These are phyloP conservation scores for Termitomyces sp. DNA, from an alignment of 1,284 basidiomycete genomes.

Conservation along the genomic window DNA sequence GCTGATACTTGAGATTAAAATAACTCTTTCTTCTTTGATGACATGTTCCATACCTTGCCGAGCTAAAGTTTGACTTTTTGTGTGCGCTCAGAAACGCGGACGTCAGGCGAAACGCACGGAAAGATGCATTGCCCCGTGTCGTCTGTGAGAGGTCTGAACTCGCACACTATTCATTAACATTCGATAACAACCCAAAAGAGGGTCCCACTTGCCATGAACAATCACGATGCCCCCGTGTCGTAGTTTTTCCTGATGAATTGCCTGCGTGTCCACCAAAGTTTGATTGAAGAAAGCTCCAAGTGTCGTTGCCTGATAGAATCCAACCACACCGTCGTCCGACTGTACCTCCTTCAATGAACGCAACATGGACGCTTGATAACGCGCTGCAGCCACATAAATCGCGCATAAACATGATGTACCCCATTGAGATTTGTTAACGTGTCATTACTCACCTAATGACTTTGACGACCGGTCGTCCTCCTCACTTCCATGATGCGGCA, in stretches of 20 bases:
- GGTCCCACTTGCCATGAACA: conserved; percentile 68
- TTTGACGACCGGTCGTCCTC: conserved; percentile 78
- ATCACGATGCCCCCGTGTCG: conserved; percentile 86
- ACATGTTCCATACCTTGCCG: conserved; percentile 55
- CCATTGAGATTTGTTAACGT: conserved; percentile 5
- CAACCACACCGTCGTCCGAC: conserved; percentile 91
- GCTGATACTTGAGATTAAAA: conserved; percentile 35
- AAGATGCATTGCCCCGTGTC: conserved; percentile 80
- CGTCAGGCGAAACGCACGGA: conserved; percentile 90
- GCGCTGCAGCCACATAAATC: conserved; percentile 37
- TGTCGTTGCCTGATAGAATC: conserved; percentile 91
- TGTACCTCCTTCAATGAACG: conserved; percentile 88
- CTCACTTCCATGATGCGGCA: conserved; percentile 67
- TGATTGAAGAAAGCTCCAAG: conserved; percentile 92
- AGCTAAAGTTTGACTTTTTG: conserved; percentile 85
- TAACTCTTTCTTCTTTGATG: conserved; percentile 12
- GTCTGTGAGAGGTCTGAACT: conserved; percentile 66
- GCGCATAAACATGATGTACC: conserved; percentile 4
- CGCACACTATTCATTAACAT: background rate
- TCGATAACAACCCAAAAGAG: background rate
- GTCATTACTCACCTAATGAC: conserved; percentile 50
- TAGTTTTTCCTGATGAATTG: conserved; percentile 74
- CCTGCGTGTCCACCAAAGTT: conserved; percentile 85
- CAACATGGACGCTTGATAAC: conserved; percentile 85
- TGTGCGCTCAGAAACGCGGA: conserved; percentile 82